Evolutionary conservation across 148 eudicot species (phyloP).

Genomic region (Polygonum maritimum): DNA sequence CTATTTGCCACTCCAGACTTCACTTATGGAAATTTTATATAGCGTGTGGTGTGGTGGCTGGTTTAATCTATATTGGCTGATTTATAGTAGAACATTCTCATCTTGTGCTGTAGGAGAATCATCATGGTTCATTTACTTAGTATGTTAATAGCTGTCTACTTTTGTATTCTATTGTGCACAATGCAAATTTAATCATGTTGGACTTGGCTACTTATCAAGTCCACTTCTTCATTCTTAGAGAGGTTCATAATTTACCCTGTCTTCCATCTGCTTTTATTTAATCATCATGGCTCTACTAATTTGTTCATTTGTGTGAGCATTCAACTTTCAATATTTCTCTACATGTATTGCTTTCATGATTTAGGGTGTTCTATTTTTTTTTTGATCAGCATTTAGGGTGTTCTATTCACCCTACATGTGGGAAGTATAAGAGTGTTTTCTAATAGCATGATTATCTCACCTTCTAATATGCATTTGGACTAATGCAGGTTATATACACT

Average conservation of each 20-base stretch:
- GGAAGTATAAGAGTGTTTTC: not conserved
- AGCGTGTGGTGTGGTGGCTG: too few relatives aligned
- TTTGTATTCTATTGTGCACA: not conserved
- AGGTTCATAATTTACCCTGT: not conserved
- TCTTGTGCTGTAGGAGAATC: too few relatives aligned
- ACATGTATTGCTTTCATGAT: not conserved
- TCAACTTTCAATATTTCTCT: not conserved
- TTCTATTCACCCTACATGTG: too few relatives aligned
- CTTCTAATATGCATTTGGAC: not conserved
- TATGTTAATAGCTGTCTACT: not conserved
- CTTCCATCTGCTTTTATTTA: not conserved
- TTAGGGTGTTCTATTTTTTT: too few relatives aligned
- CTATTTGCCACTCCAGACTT: too few relatives aligned
- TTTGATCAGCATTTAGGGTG: too few relatives aligned
- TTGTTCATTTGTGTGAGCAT: not conserved
- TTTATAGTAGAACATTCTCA: too few relatives aligned
- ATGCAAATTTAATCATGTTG: conserved; percentile 15
- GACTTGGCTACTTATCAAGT: conserved; percentile 94
- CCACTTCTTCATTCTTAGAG: conserved; percentile 63
- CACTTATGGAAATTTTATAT: too few relatives aligned
- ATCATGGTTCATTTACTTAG: not conserved
- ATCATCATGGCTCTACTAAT: not conserved
- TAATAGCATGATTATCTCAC: not conserved
- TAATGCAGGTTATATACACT: conserved; percentile 56
- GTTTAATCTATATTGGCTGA: too few relatives aligned